phyloP scores from a whole-genome alignment of 2,329 filamentous ascomycete genomes.

The Pezicula rhizophila region DNA sequence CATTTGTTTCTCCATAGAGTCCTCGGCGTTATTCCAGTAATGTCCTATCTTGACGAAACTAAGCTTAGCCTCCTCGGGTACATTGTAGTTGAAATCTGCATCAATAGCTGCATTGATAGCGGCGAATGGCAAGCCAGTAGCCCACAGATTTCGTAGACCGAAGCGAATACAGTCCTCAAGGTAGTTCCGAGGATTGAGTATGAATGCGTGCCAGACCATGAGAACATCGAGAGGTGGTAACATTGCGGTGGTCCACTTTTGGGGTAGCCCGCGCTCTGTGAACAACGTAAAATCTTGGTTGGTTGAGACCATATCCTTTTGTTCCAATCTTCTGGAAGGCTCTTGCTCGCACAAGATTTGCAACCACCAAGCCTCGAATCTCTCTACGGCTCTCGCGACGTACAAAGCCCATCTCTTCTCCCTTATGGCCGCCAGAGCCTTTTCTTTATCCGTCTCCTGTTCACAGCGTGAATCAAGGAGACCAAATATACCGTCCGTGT shows the following conservation, averaged over 20 bases:
- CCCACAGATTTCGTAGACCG: slow-evolving; percentile 50
- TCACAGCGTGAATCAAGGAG: slow-evolving; percentile 41
- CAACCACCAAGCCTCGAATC: slow-evolving; percentile 63
- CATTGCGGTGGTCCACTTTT: slow-evolving; percentile 33
- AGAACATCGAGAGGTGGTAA: slow-evolving; percentile 61
- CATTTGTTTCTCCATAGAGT: slow-evolving; percentile 40
- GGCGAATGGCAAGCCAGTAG: slow-evolving; percentile 60
- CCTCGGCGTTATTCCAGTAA: slow-evolving; percentile 54
- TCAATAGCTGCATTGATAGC: slow-evolving; percentile 53
- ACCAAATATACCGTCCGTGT: slow-evolving; percentile 60
- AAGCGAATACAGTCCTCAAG: slow-evolving; percentile 63
- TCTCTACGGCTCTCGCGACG: slow-evolving; percentile 59
- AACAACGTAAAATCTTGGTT: slow-evolving; percentile 10
- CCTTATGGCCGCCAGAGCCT: slow-evolving; percentile 46
- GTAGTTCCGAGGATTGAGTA: slow-evolving; percentile 66
- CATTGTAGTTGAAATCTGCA: slow-evolving; percentile 49
- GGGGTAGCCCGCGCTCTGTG: slow-evolving; percentile 8
- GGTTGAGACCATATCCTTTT: slow-evolving; percentile 15
- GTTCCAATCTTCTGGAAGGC: slow-evolving; percentile 18
- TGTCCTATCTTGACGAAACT: slow-evolving; percentile 43
- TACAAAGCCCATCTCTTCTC: slow-evolving; percentile 73
- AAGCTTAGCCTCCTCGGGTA: slow-evolving; percentile 35
- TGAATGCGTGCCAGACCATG: slow-evolving; percentile 72
- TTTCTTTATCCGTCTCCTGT: slow-evolving; percentile 28
- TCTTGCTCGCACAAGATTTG: slow-evolving; percentile 21